These are phyloP conservation scores for Cardiospermum halicacabum DNA, from an alignment of 345 rosid genomes.

Conservation along the genomic window DNA sequence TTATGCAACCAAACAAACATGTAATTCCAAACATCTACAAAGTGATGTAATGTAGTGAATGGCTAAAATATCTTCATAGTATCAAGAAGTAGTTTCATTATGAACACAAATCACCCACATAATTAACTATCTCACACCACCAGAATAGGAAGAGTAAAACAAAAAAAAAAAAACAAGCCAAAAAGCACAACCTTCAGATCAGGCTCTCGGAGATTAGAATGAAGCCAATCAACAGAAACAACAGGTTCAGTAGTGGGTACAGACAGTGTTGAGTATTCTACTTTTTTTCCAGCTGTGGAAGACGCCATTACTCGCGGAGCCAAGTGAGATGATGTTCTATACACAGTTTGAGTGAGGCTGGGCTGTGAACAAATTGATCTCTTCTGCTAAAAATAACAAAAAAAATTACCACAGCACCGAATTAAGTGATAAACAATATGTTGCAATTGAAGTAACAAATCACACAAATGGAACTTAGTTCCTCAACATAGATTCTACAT, in stretches of 20 bases:
- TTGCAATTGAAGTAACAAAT: background rate
- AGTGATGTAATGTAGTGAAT: background rate
- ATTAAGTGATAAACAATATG: background rate
- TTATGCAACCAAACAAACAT: background rate
- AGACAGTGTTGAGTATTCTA: conserved; percentile 42
- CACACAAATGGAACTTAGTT: no score
- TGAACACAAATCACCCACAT: background rate
- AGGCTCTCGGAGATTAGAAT: conserved; percentile 69
- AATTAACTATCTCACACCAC: background rate
- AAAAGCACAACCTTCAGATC: conserved; percentile 64
- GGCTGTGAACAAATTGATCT: conserved; percentile 28
- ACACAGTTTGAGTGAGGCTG: conserved; percentile 18
- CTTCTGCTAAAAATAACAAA: conserved; percentile 38
- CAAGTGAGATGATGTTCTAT: conserved; percentile 27
- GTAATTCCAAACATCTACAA: background rate
- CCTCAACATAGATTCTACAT: no score
- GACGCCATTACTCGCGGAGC: conserved; percentile 51
- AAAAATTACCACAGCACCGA: background rate
- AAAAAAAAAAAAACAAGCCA: background rate
- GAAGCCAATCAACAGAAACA: conserved; percentile 96
- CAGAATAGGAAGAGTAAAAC: background rate
- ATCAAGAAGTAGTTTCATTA: background rate
- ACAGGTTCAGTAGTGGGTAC: conserved; percentile 61
- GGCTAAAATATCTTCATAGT: background rate
- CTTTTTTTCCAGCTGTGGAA: conserved; percentile 27